Evolutionary conservation across 768 basidiomycete genomes (phyloP).

Genomic region (Asterophora lycoperdoides): DNA sequence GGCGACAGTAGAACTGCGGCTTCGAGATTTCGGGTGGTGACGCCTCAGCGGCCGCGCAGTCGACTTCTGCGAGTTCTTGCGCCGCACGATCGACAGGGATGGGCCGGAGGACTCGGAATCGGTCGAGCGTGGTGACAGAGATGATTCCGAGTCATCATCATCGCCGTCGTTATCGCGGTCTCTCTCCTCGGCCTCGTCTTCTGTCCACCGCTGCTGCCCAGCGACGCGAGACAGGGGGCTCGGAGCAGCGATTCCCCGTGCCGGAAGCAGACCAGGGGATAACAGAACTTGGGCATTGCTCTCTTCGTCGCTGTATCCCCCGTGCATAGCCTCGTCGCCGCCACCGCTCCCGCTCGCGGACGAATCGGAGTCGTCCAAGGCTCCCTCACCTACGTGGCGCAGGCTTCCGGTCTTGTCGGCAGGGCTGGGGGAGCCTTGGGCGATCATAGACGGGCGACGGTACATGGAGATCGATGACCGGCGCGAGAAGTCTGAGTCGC

Average conservation of each 20-base stretch:
- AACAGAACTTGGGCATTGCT: constrained; percentile 21
- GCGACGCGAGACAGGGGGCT: constrained; percentile 65
- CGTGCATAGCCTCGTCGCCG: constrained; percentile 24
- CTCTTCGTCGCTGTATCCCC: constrained; percentile 35
- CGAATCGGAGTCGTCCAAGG: constrained; percentile 73
- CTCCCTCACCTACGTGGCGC: constrained; percentile 71
- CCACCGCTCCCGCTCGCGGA: constrained; percentile 33
- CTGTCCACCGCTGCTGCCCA: constrained; percentile 50
- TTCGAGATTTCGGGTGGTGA: constrained; percentile 40
- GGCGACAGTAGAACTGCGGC: constrained; percentile 66
- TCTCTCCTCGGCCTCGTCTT: constrained; percentile 37
- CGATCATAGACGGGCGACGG: constrained; percentile 42
- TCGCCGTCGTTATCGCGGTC: constrained; percentile 42
- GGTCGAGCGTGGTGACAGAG: constrained; percentile 62
- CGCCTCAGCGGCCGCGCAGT: constrained; percentile 22
- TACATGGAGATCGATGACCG: constrained; percentile 33
- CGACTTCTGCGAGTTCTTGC: constrained; percentile 28
- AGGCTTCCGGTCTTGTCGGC: constrained; percentile 40
- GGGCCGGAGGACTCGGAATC: constrained; percentile 52
- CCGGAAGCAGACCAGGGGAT: constrained; percentile 31
- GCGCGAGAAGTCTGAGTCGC: constrained; percentile 29
- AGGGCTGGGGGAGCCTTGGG: constrained; percentile 29
- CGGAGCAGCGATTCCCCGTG: constrained; percentile 40
- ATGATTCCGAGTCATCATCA: constrained; percentile 25
- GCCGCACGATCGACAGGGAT: constrained; percentile 25